Conservation (phyloP, 2,329 filamentous ascomycete species). For the Ophiostoma piceae region DNA sequence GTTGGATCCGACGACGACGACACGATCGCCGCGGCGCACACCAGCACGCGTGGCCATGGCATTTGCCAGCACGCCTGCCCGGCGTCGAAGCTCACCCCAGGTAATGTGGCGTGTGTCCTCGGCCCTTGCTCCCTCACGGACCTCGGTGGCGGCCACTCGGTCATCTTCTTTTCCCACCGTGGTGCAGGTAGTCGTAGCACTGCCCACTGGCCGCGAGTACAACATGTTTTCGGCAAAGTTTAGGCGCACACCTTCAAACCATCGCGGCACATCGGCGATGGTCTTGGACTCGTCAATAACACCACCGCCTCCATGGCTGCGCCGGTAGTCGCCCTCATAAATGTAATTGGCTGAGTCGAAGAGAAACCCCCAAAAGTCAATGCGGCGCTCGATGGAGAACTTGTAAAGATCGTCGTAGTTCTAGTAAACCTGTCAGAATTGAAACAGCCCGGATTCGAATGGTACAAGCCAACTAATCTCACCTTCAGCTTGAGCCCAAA, state of each 20-base stretch:
- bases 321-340: conserved; percentile 52
- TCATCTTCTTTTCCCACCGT: conserved; percentile 63
- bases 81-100: conserved; percentile 60
- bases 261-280: conserved; percentile 66
- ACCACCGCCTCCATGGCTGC: conserved; percentile 28
- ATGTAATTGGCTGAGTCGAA: conserved; percentile 59
- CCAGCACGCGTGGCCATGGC: conserved; percentile 60
- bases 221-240: conserved; percentile 81
- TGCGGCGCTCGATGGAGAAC: conserved; percentile 59
- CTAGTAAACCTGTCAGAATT: conserved; percentile 34
- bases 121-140: conserved; percentile 56
- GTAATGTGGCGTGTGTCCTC: conserved; percentile 53
- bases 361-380: conserved; percentile 60
- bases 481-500: conserved; percentile 55
- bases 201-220: conserved; percentile 46
- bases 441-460: neutral
- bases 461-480: conserved; percentile 14
- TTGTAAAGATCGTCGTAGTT: conserved; percentile 64
- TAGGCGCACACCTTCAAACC: conserved; percentile 69
- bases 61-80: conserved; percentile 55
- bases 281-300: conserved; percentile 65
- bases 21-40: conserved; percentile 63
- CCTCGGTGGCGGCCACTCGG: conserved; percentile 66
- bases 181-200: conserved; percentile 31
- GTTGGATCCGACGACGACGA: conserved; percentile 71